Base-by-base conservation (phyloP, 1,284 basidiomycete genomes). In the Cutaneotrichosporon sp. region DNA sequence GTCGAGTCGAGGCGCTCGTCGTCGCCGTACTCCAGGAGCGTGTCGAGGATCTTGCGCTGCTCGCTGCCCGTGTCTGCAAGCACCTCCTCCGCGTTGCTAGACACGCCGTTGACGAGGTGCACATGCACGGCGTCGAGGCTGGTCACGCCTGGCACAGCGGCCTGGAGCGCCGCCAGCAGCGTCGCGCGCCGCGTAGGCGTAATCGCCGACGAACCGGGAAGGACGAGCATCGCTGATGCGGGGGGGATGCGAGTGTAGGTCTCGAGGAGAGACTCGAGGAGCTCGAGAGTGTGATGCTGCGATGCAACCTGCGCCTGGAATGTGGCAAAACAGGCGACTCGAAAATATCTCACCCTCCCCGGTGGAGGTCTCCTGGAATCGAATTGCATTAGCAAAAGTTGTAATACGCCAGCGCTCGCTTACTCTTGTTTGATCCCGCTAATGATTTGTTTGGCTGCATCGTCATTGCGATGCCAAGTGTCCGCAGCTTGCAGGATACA, bases 11-110 rank as follows among this genome's bases (percentile, higher is more conserved):
- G 60, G 34, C 66, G 61, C 49, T 77, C 72, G 65, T 89, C 80
- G 70, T 96, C 89, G 9, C 94, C 94, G 63, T 97, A 97, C 18
- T 82, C 78, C 51, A 98, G 78, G n/a, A 98, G 81, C 43, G 81
- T 80, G 63, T 86, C 79, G 40, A 98, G 80, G 13, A 84, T 80
- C 49, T 72, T 71, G 35, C 83, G 77, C 46, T 80, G 74, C 0
- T 75, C 46, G 1, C 84, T 84, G 8, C 67, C 65, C 0, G 68
- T 18, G 42, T 81, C 67, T 2, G 68, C 63, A 12, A 93, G 79
- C 8, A 80, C 77, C 2, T 67, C 65, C 60, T 84, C 80, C 0
- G 81, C 75, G 2, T 72, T 69, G 7, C 71, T 60, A 2, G 82
- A 80, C 13, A 76, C 72, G 53, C 83, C 81, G 59, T 87, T 83